phyloP scores from a whole-genome alignment of 2,329 filamentous ascomycete genomes.

The Cladosporium sp. region DNA sequence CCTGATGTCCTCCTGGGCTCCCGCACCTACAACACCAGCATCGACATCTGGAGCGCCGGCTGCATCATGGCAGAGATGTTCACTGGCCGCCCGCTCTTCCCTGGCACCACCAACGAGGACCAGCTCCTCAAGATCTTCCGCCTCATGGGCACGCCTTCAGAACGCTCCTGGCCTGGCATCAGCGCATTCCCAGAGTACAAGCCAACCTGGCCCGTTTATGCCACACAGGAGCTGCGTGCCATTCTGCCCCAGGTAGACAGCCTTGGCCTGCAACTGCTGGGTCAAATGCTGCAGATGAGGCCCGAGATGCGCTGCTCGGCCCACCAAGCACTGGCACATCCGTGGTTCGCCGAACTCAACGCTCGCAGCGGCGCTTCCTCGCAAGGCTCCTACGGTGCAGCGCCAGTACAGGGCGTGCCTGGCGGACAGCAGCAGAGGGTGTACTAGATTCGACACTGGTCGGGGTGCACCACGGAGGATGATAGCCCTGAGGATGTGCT shows the following conservation, averaged over 20 bases:
- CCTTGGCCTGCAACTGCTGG: slow-evolving; percentile 78
- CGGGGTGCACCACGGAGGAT: not conserved
- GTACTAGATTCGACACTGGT: slow-evolving; percentile 14
- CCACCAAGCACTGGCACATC: slow-evolving; percentile 78
- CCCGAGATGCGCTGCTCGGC: slow-evolving; percentile 90
- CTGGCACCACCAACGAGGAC: slow-evolving; percentile 96
- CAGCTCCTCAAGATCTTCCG: slow-evolving; percentile 96
- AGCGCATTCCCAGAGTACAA: slow-evolving; percentile 97
- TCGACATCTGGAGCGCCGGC: slow-evolving; percentile 98
- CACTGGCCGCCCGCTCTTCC: slow-evolving; percentile 90
- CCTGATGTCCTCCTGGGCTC: slow-evolving; percentile 92
- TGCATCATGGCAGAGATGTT: slow-evolving; percentile 99
- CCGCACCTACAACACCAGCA: slow-evolving; percentile 97
- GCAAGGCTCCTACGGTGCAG: slow-evolving; percentile 19
- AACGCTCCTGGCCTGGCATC: slow-evolving; percentile 93
- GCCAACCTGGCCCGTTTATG: slow-evolving; percentile 87
- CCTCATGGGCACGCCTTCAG: slow-evolving; percentile 95
- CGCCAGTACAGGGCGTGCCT: slow-evolving; percentile 17
- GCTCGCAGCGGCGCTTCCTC: slow-evolving; percentile 19
- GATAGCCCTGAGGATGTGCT: not conserved
- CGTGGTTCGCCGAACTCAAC: slow-evolving; percentile 80
- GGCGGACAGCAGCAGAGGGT: slow-evolving; percentile 21
- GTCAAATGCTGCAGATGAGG: slow-evolving; percentile 85
- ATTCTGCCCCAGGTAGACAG: slow-evolving; percentile 90
- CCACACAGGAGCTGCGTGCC: slow-evolving; percentile 80